Percentiles rank a stretch among this genome's conserved stretches.
phyloP scores from a whole-genome alignment of 768 basidiomycete genomes.

The Kwoniella heveanensis region DNA sequence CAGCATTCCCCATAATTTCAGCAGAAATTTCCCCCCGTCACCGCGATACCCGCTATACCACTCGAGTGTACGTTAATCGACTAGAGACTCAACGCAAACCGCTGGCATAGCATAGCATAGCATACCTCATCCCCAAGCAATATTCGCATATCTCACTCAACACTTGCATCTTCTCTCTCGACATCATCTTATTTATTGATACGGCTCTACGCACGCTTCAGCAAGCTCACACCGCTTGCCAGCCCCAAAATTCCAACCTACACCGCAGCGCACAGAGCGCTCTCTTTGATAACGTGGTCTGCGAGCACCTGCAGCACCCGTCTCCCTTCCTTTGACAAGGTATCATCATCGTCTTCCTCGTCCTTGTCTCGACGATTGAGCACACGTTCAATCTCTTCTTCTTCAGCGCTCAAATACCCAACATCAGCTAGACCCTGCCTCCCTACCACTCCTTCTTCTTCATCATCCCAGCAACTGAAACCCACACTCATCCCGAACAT shows the following conservation, averaged over 20 bases:
- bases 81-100: no score
- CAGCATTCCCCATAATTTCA: constrained; percentile 1
- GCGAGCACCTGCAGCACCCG: neutral
- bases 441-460: neutral
- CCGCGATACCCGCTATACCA: no score
- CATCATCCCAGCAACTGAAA: neutral
- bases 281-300: neutral
- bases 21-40: no score
- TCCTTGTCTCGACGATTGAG: constrained; percentile 5
- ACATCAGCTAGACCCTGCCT: neutral
- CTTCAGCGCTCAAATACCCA: neutral
- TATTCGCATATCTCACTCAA: no score
- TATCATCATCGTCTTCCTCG: constrained; percentile 5
- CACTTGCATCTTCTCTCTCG: no score
- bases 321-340: constrained; percentile 3
- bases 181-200: no score
- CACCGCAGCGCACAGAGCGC: constrained; percentile 1
- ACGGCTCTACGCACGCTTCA: no score
- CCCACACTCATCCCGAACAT: constrained; percentile 8
- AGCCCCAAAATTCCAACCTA: neutral
- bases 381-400: neutral
- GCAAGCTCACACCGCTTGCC: neutral
- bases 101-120: no score
- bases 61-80: no score
- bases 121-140: no score